Base-by-base conservation (phyloP, 257 asterid genomes). In the Voacanga thouarsii region DNA sequence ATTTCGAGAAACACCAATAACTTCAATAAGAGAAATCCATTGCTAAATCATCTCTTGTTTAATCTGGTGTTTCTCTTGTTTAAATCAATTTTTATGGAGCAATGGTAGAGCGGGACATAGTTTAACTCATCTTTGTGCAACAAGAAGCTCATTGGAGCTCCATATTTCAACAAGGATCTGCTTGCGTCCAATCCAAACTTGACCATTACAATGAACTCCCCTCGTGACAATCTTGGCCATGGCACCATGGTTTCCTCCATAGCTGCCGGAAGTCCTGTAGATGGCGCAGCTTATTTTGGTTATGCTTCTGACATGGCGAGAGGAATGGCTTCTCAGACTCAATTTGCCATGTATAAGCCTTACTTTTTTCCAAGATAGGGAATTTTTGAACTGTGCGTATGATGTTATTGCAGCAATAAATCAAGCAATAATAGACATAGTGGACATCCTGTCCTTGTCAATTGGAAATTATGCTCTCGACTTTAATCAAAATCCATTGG, bases 401-500 rank as follows among this genome's bases (percentile, higher is more conserved):
- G 92, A 89, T 50, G 82, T 75, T 6, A 83, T 89, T 12, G 92
- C 94, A 0, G 94, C 86, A 2, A 86, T 89, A 2, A 92, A 89
- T 19, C 90, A 83, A 47, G 94, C 90, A 0, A 88, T 89, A 9
- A 83, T 79, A 0, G 92, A 85, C 30, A 88, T 88, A 0, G 89
- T 89, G 3, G 92, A 85, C 45, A 64, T 89, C 0, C 9, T 89
- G 37, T 87, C 90, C 0, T 75, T 89, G 18, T 87, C 92, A 41
- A 78, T 57, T 77, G 65, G 53, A 56, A 69, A 23, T 33, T 45
- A 60, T 12, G 1, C 16, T 33, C 4, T 9, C 15, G 24, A 63
- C 10, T 39, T 85, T 57, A 82, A 87, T 5, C 80, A 79, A 33
- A 71, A 87, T 51, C 90, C 88, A 0, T 43, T 85, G 0, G 91